Evolutionary conservation across 495 filamentous ascomycete species (phyloP).

Genomic region (Penicillium cataractarum): DNA sequence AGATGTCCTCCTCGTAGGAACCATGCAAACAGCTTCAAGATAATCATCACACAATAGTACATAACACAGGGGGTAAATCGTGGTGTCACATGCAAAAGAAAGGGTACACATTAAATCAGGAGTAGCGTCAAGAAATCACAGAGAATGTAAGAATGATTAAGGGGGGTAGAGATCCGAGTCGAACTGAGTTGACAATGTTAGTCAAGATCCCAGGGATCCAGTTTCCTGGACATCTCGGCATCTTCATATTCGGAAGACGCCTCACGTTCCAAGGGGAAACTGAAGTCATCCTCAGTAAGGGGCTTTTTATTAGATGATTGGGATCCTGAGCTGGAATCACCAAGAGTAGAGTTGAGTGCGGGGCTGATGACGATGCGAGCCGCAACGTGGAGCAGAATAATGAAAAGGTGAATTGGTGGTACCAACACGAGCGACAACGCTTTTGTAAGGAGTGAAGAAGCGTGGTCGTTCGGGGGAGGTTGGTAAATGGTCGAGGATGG

Average conservation of each 20-base stretch:
- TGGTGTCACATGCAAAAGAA: slow-evolving; percentile 20
- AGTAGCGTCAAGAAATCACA: slow-evolving; percentile 16
- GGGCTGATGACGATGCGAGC: slow-evolving; percentile 69
- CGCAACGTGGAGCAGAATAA: slow-evolving; percentile 78
- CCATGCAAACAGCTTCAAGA: slow-evolving; percentile 17
- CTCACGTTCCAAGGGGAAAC: slow-evolving; percentile 45
- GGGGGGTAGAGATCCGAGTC: neutral
- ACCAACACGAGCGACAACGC: slow-evolving; percentile 74
- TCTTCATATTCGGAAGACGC: slow-evolving; percentile 36
- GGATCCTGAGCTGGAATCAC: slow-evolving; percentile 15
- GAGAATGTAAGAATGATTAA: slow-evolving; percentile 4
- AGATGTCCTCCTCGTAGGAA: slow-evolving; percentile 15
- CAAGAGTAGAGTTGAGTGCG: slow-evolving; percentile 23
- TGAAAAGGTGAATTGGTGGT: slow-evolving; percentile 74
- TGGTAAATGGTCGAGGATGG: slow-evolving; percentile 66
- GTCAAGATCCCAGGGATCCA: slow-evolving; percentile 41
- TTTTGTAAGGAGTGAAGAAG: slow-evolving; percentile 70
- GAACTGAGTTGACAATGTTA: slow-evolving; percentile 10
- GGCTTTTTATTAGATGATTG: slow-evolving; percentile 2
- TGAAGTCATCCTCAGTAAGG: slow-evolving; percentile 44
- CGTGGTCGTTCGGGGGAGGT: slow-evolving; percentile 56
- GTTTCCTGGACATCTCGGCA: slow-evolving; percentile 20
- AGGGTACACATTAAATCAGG: slow-evolving; percentile 22
- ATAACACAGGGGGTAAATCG: slow-evolving; percentile 17
- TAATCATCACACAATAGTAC: slow-evolving; percentile 19